These are phyloP conservation scores for Phaffia tasmanica DNA, from an alignment of 768 basidiomycete genomes.

Conservation along the genomic window DNA sequence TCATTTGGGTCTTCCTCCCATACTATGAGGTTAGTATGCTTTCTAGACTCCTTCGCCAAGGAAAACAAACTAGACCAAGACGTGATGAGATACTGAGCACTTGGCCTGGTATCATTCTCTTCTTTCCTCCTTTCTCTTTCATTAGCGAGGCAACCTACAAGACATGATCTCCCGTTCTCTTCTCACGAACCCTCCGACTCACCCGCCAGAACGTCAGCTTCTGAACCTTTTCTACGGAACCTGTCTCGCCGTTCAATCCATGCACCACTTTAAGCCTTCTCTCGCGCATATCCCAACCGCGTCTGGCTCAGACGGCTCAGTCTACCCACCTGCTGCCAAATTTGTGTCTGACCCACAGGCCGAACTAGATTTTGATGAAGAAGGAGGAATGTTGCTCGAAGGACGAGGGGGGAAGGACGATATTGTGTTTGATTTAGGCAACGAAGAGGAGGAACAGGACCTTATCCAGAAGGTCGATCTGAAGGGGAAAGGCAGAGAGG, in stretches of 20 bases:
- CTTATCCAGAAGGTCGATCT: constrained; percentile 36
- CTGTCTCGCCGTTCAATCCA: constrained; percentile 82
- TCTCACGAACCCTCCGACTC: constrained; percentile 56
- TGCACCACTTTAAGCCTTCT: constrained; percentile 70
- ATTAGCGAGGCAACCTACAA: constrained; percentile 82
- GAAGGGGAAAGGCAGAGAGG: constrained; percentile 23
- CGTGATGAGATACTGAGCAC: too few species aligned
- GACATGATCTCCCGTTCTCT: constrained; percentile 76
- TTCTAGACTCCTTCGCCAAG: constrained; percentile 20
- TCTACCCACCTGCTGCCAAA: constrained; percentile 31
- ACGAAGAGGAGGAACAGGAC: constrained; percentile 39
- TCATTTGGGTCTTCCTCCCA: constrained; percentile 92
- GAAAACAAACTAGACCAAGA: background rate
- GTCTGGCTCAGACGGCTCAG: constrained; percentile 32
- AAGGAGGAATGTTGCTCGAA: constrained; percentile 67
- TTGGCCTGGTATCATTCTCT: background rate
- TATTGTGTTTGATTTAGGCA: constrained; percentile 18
- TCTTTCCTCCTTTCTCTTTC: constrained; percentile 13
- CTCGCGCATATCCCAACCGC: constrained; percentile 37
- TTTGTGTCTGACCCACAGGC: constrained; percentile 22
- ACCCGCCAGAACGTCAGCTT: constrained; percentile 80
- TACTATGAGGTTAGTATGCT: constrained; percentile 58
- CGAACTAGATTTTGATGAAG: constrained; percentile 56
- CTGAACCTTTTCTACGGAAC: constrained; percentile 84
- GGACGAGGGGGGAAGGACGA: constrained; percentile 54